Evolutionary conservation across 169 alveolate genomes (phyloP), one percentile per base, ranked within the genome.

Genomic region (Plasmodium yoelii): DNA sequence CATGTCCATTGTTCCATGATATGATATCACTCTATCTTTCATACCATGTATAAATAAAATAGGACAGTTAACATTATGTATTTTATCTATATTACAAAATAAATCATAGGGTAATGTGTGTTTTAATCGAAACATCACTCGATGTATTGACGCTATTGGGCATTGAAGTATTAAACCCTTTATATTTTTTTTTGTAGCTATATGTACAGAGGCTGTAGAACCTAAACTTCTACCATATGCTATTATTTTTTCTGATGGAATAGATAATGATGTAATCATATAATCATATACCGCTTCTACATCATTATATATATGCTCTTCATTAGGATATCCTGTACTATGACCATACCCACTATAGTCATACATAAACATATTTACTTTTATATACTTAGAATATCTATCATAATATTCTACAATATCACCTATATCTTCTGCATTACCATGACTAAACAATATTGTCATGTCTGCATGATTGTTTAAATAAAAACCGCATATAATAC

Each of bases 161-260:
- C 97, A 84, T 91, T 96, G 98, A 57, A 97, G 87, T 15, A 96
- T 87, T 80, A 97, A 46, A 1, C 98, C 98, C 39, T 90, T 92
- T 34, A 97, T 77, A 13, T 73, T 70, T 9, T 71, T 73, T 74
- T 92, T 87, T 44, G 94, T 93, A 34, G 97, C 98, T 61, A 97
- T 87, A 90, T 96, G 96, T 51, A 96, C 94, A 49, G 97, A 89
- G 8, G 98, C 97, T 4, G 97, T 97, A 61, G 97, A 91, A 26
- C 99, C 99, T 18, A 97, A 87, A 53, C 98, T 96, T 68, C 99
- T 88, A n/a, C 99, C 99, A 69, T 91, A 97, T 13, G 96, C 94
- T 51, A 97, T 88, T 53, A 96, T 87, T 42, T 88, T 93, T 8
- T 90, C 18, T 64, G 92, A 75, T 28, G 97, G 95, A 34, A 96